Percentiles rank a stretch among this genome's conserved stretches.
These are phyloP conservation scores for Diaporthe sp. DNA, from an alignment of 2,329 filamentous ascomycete species.

Conservation along the genomic window DNA sequence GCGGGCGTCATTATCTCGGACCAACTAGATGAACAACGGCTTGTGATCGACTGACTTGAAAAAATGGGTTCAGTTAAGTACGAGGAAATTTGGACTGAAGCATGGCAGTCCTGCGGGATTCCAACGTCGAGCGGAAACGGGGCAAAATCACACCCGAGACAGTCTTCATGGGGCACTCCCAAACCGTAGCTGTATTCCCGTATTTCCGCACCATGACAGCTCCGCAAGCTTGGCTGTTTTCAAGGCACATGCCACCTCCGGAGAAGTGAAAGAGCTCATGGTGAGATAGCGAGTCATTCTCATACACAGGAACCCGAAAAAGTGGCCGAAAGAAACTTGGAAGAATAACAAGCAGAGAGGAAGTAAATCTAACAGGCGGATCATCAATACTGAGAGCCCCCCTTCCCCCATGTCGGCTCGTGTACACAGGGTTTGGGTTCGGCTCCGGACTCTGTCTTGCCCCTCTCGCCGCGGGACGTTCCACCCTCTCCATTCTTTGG, in stretches of 20 bases:
- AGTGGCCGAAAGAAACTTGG: too few species aligned
- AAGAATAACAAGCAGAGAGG: too few species aligned
- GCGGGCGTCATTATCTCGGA: too few species aligned
- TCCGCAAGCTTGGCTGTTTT: not conserved
- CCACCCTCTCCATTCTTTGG: not conserved
- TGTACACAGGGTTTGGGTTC: not conserved
- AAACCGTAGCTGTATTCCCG: not conserved
- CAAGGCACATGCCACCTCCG: not conserved
- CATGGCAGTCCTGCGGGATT: not conserved
- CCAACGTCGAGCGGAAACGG: not conserved
- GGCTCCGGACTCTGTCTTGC: not conserved
- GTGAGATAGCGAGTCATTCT: not conserved
- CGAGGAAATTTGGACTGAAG: not conserved
- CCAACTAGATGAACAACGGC: too few species aligned
- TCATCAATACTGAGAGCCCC: not conserved
- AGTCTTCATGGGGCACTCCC: not conserved
- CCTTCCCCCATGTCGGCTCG: not conserved
- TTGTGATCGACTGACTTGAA: too few species aligned
- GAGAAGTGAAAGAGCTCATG: too few species aligned
- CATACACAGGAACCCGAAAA: not conserved
- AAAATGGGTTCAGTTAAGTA: rapidly evolving
- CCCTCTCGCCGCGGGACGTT: slow-evolving; percentile 5
- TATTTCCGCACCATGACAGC: not conserved
- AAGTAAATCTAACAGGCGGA: not conserved
- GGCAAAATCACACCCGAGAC: not conserved